A percentile compares a stretch with the other conserved stretches of the same genome.
phyloP scores from a whole-genome alignment of 1,284 basidiomycete genomes.

The Athelia psychrophila region DNA sequence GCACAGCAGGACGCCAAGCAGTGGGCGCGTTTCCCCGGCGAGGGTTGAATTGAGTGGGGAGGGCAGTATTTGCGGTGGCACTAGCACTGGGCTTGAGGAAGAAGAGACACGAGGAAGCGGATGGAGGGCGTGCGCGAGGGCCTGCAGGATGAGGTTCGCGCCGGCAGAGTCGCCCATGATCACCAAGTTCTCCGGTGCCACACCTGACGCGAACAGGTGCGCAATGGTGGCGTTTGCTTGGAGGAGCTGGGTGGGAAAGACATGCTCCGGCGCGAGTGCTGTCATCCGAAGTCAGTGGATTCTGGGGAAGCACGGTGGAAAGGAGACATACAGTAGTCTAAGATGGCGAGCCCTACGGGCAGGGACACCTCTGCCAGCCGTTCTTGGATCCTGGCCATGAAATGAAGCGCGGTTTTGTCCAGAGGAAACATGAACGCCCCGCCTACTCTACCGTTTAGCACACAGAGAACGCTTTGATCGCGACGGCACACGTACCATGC shows the following conservation, averaged over 20 bases:
- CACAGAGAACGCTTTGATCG: no score
- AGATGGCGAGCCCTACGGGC: no score
- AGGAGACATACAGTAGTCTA: no score
- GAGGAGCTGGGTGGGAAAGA: slow-evolving; percentile 17
- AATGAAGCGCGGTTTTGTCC: no score
- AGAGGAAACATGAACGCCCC: no score
- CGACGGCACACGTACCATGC: no score
- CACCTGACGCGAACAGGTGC: slow-evolving; percentile 13
- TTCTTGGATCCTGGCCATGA: no score
- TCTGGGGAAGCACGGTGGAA: no score
- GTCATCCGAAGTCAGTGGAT: background rate
- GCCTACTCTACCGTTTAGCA: no score
- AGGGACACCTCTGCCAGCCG: no score
- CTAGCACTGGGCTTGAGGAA: slow-evolving; percentile 5
- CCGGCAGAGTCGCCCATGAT: slow-evolving; percentile 34
- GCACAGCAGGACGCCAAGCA: slow-evolving; percentile 25
- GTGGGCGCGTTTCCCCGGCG: slow-evolving; percentile 6
- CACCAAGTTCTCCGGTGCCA: slow-evolving; percentile 15
- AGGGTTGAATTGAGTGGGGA: slow-evolving; percentile 3
- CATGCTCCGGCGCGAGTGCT: slow-evolving; percentile 11
- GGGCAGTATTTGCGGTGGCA: no score
- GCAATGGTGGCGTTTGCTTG: slow-evolving; percentile 14
- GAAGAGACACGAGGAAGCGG: slow-evolving; percentile 18
- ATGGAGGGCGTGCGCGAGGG: slow-evolving; percentile 30
- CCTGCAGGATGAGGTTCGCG: slow-evolving; percentile 28